These are phyloP conservation scores for Oryza meyeriana DNA, from an alignment of 176 grass and related monocot species.

Conservation along the genomic window DNA sequence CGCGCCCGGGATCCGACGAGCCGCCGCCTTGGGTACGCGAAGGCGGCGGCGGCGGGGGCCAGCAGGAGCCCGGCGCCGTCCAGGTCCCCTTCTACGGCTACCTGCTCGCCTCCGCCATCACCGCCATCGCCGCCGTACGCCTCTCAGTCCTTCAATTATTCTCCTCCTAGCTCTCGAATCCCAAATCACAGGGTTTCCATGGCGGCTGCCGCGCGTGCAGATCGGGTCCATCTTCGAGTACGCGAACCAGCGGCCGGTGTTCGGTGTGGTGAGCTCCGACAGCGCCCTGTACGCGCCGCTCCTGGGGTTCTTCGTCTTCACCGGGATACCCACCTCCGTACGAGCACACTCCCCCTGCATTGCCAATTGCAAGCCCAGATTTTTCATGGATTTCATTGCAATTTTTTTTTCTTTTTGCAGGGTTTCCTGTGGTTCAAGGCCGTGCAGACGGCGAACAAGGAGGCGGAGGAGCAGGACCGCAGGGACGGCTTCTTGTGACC, in stretches of 20 bases:
- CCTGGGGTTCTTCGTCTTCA: conserved; percentile 93
- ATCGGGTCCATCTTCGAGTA: conserved; percentile 96
- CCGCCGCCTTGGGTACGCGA: conserved; percentile 72
- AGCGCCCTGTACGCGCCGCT: conserved; percentile 78
- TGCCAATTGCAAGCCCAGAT: neutral
- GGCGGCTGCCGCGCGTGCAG: conserved; percentile 15
- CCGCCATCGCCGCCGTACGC: conserved; percentile 86
- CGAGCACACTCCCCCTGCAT: neutral
- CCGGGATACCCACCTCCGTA: conserved; percentile 90
- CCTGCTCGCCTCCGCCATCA: conserved; percentile 80
- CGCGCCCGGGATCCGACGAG: conserved; percentile 62
- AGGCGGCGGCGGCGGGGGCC: conserved; percentile 29
- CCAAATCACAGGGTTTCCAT: neutral
- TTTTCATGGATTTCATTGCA: neutral
- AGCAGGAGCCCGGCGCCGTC: conserved; percentile 12
- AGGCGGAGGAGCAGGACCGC: conserved; percentile 84
- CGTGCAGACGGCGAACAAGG: conserved; percentile 77
- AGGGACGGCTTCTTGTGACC: conserved; percentile 55
- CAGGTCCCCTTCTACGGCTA: conserved; percentile 68
- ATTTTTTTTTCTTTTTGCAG: conserved; percentile 12
- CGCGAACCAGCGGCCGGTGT: conserved; percentile 71
- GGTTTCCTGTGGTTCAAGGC: conserved; percentile 87
- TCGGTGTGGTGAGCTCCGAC: conserved; percentile 73
- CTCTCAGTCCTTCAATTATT: neutral
- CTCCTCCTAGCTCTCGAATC: neutral